Evolutionary conservation across 805 yeast genomes (phyloP), one percentile per base, ranked within the genome.

Genomic region (Candida lessepsii): DNA sequence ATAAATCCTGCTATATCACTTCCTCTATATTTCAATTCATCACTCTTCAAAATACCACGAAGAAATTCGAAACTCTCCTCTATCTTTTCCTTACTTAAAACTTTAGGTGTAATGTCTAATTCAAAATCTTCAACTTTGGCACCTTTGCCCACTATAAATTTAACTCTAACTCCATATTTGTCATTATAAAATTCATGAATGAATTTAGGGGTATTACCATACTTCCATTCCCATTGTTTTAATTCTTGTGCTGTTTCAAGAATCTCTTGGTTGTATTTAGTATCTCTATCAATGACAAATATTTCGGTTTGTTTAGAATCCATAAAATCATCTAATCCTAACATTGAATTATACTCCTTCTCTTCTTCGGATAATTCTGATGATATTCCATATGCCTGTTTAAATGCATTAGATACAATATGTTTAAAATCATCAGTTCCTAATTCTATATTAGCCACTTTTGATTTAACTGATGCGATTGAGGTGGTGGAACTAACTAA

Each of bases 391-490:
- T 64, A 74, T 31, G 40, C 48, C 2, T 55, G 42, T 20, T 51
- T 46, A 48, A 78, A 82, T 2, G 69, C 71, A 2, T 57, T 44
- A 2, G 63, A 43, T 6, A 77, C 76, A 1, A 67, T 47, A 2
- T 65, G 60, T 0, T 75, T 61, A 48, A 90, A 79, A 1, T 69
- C 63, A 0, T 71, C 69, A 6, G 54, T 55, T 5, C 57, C 58
- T 20, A 84, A 51, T 1, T 63, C 70, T 11, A 87, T 56, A 54
- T 93, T 93, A 1, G 76, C 61, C 3, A 93, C 95, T n/a, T 80
- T 80, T 0, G 96, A 80, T 35, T 81, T 76, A 3, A 91, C 95
- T 20, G 96, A 86, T 23, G 76, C 79, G 1, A 91, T 87, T 1
- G 70, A 58, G 8, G 82, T 76, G 24, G 69, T 61, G 40, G 79